Evolutionary conservation across 345 rosid species (phyloP), one percentile per base, ranked within the genome.

Genomic region (Populus simonii): DNA sequence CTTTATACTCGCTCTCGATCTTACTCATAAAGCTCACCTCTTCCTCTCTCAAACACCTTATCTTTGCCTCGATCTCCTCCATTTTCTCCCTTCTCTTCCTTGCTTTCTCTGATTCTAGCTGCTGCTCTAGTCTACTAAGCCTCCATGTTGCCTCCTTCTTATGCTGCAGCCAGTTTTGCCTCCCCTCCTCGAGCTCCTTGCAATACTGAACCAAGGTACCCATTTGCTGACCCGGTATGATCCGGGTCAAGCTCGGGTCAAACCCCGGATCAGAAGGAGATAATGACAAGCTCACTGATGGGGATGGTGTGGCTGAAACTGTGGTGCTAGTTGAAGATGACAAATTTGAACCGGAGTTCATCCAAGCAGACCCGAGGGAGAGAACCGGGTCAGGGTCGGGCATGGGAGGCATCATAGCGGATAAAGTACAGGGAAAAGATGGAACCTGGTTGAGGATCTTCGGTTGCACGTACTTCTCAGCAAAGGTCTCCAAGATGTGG

Each of bases 111-210:
- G 98, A 94, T 75, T 96, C 99, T 72, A 96, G 80, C 84, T 96
- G 99, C 84, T 93, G 77, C 83, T 96, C 99, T 22, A 96, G 86
- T 78, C 99, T 87, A 68, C 92, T 89, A 80, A 96, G 84, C 82
- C 98, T 92, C 99, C 98, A 96, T 8, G 95, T 85, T 6, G 99
- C 96, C 81, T 96, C 98, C 73, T 94, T 96, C 90, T 91, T 94
- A 83, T 91, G 97, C 9, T 80, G 93, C 91, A 4, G 88, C 86
- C 93, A 92, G 65, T 89, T 91, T 10, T 89, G 85, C 27, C 89
- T 97, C 76, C 98, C 99, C 79, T 96, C 99, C 45, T 94, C 99
- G 76, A 94, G 62, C 69, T 96, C 97, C 84, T 91, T 87, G 88
- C 98, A 91, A 86, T 95, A 96, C 43, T 94, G 98, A 57, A 89